A percentile compares a stretch with the other conserved stretches of the same genome.
Evolutionary conservation across 805 yeast genomes (phyloP).

Genomic region (Saccharomycopsis fermentans): DNA sequence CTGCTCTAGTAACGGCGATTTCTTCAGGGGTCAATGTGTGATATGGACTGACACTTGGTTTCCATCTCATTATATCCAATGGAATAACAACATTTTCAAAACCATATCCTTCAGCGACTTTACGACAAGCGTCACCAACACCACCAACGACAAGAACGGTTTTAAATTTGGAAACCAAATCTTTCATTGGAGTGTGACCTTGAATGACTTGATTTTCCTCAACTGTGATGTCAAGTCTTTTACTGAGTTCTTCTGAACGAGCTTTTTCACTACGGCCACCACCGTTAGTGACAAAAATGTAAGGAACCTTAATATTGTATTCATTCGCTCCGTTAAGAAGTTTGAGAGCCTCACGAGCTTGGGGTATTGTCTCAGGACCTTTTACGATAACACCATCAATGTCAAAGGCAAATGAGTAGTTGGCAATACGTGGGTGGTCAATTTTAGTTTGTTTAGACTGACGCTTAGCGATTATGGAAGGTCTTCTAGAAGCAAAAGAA

Average conservation of each 20-base stretch:
- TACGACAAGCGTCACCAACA: constrained; percentile 71
- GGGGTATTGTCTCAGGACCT: constrained; percentile 77
- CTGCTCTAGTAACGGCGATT: constrained; percentile 34
- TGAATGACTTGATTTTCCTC: constrained; percentile 77
- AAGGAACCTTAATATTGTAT: constrained; percentile 71
- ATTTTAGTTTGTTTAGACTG: constrained; percentile 43
- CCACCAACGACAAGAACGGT: constrained; percentile 87
- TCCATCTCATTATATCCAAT: constrained; percentile 73
- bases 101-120: constrained; percentile 77
- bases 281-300: constrained; percentile 82
- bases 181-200: constrained; percentile 92
- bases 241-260: constrained; percentile 61
- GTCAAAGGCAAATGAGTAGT: constrained; percentile 86
- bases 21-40: constrained; percentile 72
- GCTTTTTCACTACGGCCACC: constrained; percentile 78
- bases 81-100: constrained; percentile 77
- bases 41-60: constrained; percentile 79
- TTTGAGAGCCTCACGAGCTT: constrained; percentile 63
- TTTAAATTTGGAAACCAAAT: constrained; percentile 53
- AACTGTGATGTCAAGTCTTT: constrained; percentile 48
- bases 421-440: constrained; percentile 65
- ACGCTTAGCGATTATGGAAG: constrained; percentile 29
- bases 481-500: constrained; percentile 28
- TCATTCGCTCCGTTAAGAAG: constrained; percentile 69
- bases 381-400: constrained; percentile 85